phyloP scores from a whole-genome alignment of 2,329 filamentous ascomycete genomes.

The Pseudocercospora musae region DNA sequence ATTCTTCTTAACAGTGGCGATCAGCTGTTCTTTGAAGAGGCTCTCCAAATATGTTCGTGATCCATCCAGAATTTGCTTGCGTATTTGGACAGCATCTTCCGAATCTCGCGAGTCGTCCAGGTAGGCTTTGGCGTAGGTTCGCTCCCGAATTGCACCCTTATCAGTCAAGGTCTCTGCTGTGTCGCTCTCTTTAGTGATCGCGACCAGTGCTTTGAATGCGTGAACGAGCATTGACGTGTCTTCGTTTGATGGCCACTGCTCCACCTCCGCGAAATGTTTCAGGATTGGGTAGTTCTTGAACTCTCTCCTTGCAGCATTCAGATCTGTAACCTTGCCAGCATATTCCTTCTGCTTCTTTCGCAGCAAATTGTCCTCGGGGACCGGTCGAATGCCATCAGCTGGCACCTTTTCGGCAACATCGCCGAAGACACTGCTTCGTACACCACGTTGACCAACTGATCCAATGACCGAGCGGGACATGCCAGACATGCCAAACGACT shows the following conservation, averaged over 20 bases:
- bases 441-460: slow-evolving; percentile 59
- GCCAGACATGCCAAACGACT: slow-evolving; percentile 64
- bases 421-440: slow-evolving; percentile 36
- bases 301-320: slow-evolving; percentile 71
- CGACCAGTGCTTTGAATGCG: slow-evolving; percentile 76
- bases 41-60: slow-evolving; percentile 77
- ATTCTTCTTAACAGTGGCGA: slow-evolving; percentile 74
- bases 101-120: slow-evolving; percentile 70
- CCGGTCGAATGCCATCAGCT: slow-evolving; percentile 42
- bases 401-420: slow-evolving; percentile 48
- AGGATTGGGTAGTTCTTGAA: slow-evolving; percentile 69
- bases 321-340: slow-evolving; percentile 70
- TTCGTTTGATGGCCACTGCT: slow-evolving; percentile 65
- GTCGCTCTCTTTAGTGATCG: slow-evolving; percentile 71
- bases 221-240: slow-evolving; percentile 64
- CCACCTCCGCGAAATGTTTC: slow-evolving; percentile 70
- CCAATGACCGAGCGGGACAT: slow-evolving; percentile 86
- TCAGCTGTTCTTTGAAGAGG: slow-evolving; percentile 74
- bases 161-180: slow-evolving; percentile 58
- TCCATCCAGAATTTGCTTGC: slow-evolving; percentile 75
- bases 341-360: slow-evolving; percentile 83
- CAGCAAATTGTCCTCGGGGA: slow-evolving; percentile 70
- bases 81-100: slow-evolving; percentile 60
- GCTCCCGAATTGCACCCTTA: slow-evolving; percentile 66
- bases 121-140: slow-evolving; percentile 73